Evolutionary conservation across 2,329 filamentous ascomycete genomes (phyloP).

Genomic region (Xylaria sp.): DNA sequence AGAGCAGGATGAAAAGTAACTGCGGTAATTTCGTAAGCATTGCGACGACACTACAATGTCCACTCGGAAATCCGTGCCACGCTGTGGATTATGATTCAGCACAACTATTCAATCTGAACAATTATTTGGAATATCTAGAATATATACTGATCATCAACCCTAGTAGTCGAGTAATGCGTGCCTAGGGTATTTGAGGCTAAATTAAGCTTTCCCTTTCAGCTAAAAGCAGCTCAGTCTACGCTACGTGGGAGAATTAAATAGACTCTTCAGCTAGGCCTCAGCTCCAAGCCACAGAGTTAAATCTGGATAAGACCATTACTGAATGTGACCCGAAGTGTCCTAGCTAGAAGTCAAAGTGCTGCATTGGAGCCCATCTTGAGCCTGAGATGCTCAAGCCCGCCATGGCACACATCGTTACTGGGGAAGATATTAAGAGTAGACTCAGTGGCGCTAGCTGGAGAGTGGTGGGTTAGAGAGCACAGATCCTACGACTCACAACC

Average conservation of each 20-base stretch:
- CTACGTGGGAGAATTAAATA: background rate
- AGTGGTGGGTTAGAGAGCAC: background rate
- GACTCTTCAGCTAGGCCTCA: conserved; percentile 1
- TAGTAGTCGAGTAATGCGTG: background rate
- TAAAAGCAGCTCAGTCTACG: background rate
- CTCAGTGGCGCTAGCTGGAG: background rate
- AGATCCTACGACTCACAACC: background rate
- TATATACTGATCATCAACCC: background rate
- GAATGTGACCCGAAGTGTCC: background rate
- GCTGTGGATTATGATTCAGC: background rate
- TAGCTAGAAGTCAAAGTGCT: no score
- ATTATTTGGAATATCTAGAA: background rate
- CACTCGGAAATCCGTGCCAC: background rate
- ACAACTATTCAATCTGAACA: no score
- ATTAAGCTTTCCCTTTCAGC: background rate
- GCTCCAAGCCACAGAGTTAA: background rate
- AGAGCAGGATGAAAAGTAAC: background rate
- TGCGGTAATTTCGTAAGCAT: background rate
- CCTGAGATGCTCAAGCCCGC: no score
- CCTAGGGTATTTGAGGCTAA: background rate
- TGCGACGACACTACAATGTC: background rate
- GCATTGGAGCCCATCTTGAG: no score
- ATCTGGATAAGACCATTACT: background rate
- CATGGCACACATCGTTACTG: no score
- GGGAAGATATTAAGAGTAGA: background rate